Evolutionary conservation across 371 early-diverging fungal species (phyloP), one percentile per base, ranked within the genome.

Genomic region (Rhizopus microsporus): DNA sequence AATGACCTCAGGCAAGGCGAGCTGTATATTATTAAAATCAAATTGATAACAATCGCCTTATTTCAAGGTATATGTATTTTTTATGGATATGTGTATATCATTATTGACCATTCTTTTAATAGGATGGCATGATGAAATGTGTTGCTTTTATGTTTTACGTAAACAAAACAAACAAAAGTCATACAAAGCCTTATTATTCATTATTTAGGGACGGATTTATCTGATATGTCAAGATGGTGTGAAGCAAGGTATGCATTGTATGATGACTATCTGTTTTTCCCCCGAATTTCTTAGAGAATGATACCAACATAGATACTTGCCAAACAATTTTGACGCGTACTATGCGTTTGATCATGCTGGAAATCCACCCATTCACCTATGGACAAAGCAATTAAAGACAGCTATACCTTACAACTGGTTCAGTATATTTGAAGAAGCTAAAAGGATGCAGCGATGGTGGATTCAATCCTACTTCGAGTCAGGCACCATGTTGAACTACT

Each of bases 281-380:
- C 9, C 23, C 23, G 23, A 23, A 23, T 23, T 23, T 23, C 23
- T 23, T 35, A 30, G 5, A 13, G 5, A 2, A 10, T 43, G 2
- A 6, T 32, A 38, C 39, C 29, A 52, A 30, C 23, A 3, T 40
- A 74, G 76, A 46, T 74, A 71, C 49, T 44, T 77, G 34, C 78
- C 78, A 9, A 69, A 72, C 15, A 71, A 77, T 49, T 77, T 77
- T 56, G 69, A 67, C 53, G 72, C 75, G 13, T 74, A 66, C 48
- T 67, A 65, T 49, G 78, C 78, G 9, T 77, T 77, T 59, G 78
- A 77, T 49, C 59, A 63, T 35, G 68, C 70, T 5, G 78, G 78
- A 1, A 77, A 77, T 42, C 78, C 78, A 5, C 65, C 78, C 4
- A 71, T 77, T 30, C 68, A 70, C 48, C 55, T 74, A 7, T 77